Conservation (phyloP, 805 yeast species). For the Citeromyces matritensis region DNA sequence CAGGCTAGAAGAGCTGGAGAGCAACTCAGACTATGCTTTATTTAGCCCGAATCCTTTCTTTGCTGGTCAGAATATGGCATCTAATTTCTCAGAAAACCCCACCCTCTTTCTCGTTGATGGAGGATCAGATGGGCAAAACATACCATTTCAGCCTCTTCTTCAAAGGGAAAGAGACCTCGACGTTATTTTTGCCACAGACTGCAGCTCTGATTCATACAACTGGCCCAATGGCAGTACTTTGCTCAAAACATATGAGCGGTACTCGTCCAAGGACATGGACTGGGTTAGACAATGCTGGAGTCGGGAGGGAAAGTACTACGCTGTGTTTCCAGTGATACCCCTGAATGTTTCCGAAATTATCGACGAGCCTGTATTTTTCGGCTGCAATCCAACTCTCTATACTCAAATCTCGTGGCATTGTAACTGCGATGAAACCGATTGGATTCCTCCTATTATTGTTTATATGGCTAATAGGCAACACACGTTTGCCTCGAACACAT, state of each 20-base stretch:
- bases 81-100: constrained; percentile 21
- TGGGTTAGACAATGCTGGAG: too few species aligned
- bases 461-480: constrained; percentile 30
- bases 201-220: constrained; percentile 38
- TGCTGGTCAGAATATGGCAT: constrained; percentile 20
- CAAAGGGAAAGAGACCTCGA: constrained; percentile 50
- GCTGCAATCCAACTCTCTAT: constrained; percentile 57
- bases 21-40: constrained; percentile 62
- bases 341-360: constrained; percentile 51
- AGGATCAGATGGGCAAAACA: constrained; percentile 62
- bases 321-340: constrained; percentile 73
- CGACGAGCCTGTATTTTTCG: constrained; percentile 65
- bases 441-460: constrained; percentile 41
- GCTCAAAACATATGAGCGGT: constrained; percentile 40
- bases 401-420: constrained; percentile 38
- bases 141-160: constrained; percentile 52
- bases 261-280: constrained; percentile 33
- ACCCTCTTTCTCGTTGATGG: constrained; percentile 57
- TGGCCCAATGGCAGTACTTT: constrained; percentile 66
- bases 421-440: constrained; percentile 26
- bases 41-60: constrained; percentile 62
- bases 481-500: constrained; percentile 31
- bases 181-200: constrained; percentile 49
- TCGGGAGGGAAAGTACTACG: too few species aligned
- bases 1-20: constrained; percentile 25